A percentile compares a stretch with the other conserved stretches of the same genome.
phyloP scores from a whole-genome alignment of 2,329 filamentous ascomycete species.

The Aspergillus awamori region DNA sequence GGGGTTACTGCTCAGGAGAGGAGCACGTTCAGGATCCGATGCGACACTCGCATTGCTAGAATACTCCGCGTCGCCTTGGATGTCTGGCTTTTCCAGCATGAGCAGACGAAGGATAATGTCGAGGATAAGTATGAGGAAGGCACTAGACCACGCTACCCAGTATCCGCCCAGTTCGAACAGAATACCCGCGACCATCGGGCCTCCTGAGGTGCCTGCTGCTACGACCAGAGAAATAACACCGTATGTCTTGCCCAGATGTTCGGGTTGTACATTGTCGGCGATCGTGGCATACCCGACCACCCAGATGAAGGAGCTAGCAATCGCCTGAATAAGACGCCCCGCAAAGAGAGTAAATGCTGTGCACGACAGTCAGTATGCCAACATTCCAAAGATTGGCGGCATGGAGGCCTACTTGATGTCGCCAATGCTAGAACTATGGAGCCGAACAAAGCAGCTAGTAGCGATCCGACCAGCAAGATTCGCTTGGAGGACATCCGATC shows the following conservation, averaged over 20 bases:
- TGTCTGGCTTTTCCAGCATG: conserved; percentile 20
- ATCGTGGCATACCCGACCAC: conserved; percentile 34
- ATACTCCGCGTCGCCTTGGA: neutral
- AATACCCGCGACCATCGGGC: conserved; percentile 32
- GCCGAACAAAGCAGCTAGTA: conserved; percentile 25
- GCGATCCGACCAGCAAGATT: conserved; percentile 24
- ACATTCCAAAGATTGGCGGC: neutral
- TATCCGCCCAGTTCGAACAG: conserved; percentile 34
- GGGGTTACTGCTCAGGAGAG: conserved; percentile 5
- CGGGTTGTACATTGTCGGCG: conserved; percentile 28
- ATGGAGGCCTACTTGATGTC: conserved; percentile 24
- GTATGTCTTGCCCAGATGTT: conserved; percentile 30
- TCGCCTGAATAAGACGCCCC: conserved; percentile 32
- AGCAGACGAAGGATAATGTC: conserved; percentile 34
- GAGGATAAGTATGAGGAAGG: conserved; percentile 28
- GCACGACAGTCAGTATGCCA: neutral
- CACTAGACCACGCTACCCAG: conserved; percentile 34
- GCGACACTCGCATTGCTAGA: neutral
- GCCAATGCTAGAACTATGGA: conserved; percentile 27
- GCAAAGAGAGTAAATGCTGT: conserved; percentile 23
- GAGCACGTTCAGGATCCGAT: conserved; percentile 14
- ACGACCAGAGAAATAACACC: conserved; percentile 30
- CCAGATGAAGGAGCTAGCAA: conserved; percentile 32
- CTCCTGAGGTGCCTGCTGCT: conserved; percentile 30
- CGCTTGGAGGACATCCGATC: conserved; percentile 25